These are phyloP conservation scores for Neurospora sublineolata DNA, from an alignment of 495 filamentous ascomycete genomes.

Conservation along the genomic window DNA sequence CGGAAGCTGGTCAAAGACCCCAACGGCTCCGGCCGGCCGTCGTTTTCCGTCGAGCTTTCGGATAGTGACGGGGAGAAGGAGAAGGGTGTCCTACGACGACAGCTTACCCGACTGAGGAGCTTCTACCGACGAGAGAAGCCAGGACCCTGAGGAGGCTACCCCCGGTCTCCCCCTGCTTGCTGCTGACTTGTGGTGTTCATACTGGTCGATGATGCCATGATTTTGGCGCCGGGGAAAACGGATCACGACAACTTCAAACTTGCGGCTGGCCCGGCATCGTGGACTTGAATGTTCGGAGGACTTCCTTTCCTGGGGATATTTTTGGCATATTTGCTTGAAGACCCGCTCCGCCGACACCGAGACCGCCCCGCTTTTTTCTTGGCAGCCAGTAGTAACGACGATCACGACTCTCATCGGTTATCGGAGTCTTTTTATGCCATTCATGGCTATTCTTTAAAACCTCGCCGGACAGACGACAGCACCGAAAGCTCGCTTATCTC, in stretches of 20 bases:
- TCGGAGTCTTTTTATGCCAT: background rate
- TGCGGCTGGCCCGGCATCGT: background rate
- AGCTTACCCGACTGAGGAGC: slow-evolving; percentile 15
- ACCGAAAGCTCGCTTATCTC: background rate
- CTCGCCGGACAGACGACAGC: background rate
- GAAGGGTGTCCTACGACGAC: slow-evolving; percentile 14
- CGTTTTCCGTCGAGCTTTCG: slow-evolving; percentile 16
- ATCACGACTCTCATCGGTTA: background rate
- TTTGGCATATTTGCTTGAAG: background rate
- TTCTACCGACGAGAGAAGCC: slow-evolving; percentile 14
- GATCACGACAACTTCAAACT: background rate
- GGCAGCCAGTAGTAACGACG: background rate
- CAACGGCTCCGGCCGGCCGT: slow-evolving; percentile 16
- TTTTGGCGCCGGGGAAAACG: background rate
- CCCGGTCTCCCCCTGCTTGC: background rate
- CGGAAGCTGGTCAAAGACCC: slow-evolving; percentile 22
- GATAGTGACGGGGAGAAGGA: slow-evolving; percentile 17
- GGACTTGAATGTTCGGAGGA: background rate
- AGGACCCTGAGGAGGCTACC: background rate
- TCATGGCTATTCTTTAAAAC: background rate
- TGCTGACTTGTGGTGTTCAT: background rate
- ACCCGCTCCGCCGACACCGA: background rate
- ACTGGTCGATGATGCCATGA: background rate
- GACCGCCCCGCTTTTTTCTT: background rate
- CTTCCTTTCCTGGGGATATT: background rate